Percentiles rank a stretch among this genome's conserved stretches.
These are phyloP conservation scores for Gossypium raimondii DNA, from an alignment of 345 rosid genomes.

Conservation along the genomic window DNA sequence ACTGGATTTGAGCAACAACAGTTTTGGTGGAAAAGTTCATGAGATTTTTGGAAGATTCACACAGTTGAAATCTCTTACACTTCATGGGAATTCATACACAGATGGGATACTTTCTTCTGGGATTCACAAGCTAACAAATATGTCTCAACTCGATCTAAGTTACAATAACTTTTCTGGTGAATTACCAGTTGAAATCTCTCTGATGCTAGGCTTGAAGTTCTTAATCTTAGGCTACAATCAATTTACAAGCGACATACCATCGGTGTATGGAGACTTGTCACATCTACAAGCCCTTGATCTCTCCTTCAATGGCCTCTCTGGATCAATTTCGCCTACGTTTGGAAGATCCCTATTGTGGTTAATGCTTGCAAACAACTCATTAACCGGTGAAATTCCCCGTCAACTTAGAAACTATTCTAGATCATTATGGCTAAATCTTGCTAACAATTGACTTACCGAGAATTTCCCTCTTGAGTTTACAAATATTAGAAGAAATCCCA, in stretches of 20 bases:
- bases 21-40: conserved; percentile 62
- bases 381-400: conserved; percentile 54
- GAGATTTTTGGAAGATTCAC: conserved; percentile 61
- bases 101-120: conserved; percentile 63
- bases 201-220: conserved; percentile 48
- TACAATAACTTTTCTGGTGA: conserved; percentile 59
- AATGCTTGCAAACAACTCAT: conserved; percentile 75
- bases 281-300: conserved; percentile 76
- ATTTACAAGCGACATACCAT: conserved; percentile 59
- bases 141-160: conserved; percentile 33
- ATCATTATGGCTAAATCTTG: conserved; percentile 82
- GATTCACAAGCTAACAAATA: too few species aligned
- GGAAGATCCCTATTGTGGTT: conserved; percentile 83
- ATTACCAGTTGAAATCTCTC: conserved; percentile 52
- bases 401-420: conserved; percentile 76
- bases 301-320: conserved; percentile 61
- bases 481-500: conserved; percentile 52
- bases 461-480: conserved; percentile 52
- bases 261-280: conserved; percentile 55
- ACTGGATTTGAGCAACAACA: conserved; percentile 68
- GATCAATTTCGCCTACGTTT: conserved; percentile 52
- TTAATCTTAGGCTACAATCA: conserved; percentile 62
- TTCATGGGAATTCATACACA: conserved; percentile 54
- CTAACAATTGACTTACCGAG: conserved; percentile 68
- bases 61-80: conserved; percentile 46